Conservation (phyloP, 2,329 filamentous ascomycete genomes). For the Exophiala sp. region DNA sequence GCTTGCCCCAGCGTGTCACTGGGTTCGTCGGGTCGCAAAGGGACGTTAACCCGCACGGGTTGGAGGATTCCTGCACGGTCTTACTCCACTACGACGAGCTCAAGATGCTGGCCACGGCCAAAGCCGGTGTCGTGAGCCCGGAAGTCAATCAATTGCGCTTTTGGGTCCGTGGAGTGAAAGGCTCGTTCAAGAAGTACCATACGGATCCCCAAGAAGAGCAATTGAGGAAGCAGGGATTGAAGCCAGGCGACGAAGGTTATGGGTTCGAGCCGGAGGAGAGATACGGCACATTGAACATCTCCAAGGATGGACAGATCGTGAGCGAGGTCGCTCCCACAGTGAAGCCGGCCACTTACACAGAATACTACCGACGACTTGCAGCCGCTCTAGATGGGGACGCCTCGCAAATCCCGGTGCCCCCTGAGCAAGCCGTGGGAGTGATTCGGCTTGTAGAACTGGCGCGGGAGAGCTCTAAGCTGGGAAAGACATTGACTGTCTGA, state of each 20-base stretch:
- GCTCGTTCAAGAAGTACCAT: slow-evolving; percentile 65
- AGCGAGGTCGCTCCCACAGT: slow-evolving; percentile 51
- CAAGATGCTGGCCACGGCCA: slow-evolving; percentile 58
- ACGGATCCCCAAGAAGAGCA: slow-evolving; percentile 73
- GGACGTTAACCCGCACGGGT: slow-evolving; percentile 47
- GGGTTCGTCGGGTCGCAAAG: slow-evolving; percentile 64
- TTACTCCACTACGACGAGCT: slow-evolving; percentile 58
- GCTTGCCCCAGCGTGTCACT: slow-evolving; percentile 60
- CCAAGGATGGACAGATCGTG: slow-evolving; percentile 50
- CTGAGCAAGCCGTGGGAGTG: slow-evolving; percentile 49
- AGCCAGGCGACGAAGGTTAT: slow-evolving; percentile 57
- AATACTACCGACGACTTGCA: slow-evolving; percentile 57
- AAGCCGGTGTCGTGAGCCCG: slow-evolving; percentile 62
- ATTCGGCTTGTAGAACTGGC: slow-evolving; percentile 54
- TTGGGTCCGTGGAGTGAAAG: slow-evolving; percentile 70
- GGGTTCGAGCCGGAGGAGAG: slow-evolving; percentile 56
- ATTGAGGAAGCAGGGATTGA: slow-evolving; percentile 55
- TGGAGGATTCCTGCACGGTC: slow-evolving; percentile 52
- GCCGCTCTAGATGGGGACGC: slow-evolving; percentile 48
- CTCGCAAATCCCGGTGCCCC: slow-evolving; percentile 49
- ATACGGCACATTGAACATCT: slow-evolving; percentile 54
- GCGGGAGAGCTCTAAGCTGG: slow-evolving; percentile 48
- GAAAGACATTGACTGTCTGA: slow-evolving; percentile 41
- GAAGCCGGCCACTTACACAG: slow-evolving; percentile 60
- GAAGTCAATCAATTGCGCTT: slow-evolving; percentile 66